A percentile compares a stretch with the other conserved stretches of the same genome.
Conservation (phyloP, 2,329 filamentous ascomycete species). For the Aspergillus intermedius region DNA sequence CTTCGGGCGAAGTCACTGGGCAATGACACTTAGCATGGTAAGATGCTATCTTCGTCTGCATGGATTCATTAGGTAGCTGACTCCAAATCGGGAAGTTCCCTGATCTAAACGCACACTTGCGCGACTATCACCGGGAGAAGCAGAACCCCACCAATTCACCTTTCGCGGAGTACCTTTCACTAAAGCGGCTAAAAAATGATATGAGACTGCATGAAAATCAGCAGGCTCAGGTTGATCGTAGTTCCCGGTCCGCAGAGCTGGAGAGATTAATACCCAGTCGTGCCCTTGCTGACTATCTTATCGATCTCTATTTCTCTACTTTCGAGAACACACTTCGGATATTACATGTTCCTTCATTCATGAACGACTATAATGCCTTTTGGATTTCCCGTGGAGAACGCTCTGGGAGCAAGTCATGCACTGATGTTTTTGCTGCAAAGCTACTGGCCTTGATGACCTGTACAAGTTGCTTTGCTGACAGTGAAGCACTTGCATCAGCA, state of each 20-base stretch:
- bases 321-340: constrained; percentile 2
- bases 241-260: not conserved
- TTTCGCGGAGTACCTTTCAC: not conserved
- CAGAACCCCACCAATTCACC: not conserved
- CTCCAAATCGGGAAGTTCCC: not conserved
- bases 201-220: not conserved
- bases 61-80: too few species aligned
- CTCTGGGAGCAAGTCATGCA: not conserved
- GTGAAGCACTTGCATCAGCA: not conserved
- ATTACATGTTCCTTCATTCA: constrained; percentile 4
- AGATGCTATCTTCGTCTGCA: too few species aligned
- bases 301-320: not conserved
- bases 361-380: not conserved
- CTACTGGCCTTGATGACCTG: not conserved
- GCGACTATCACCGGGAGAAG: not conserved
- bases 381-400: not conserved
- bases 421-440: not conserved
- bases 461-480: not conserved
- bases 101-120: not conserved
- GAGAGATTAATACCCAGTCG: not conserved
- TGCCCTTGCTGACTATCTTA: not conserved
- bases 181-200: not conserved
- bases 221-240: not conserved
- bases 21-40: not conserved
- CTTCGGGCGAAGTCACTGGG: not conserved